These are phyloP conservation scores for Yarrowia deformans DNA, from an alignment of 805 yeast genomes.

Conservation along the genomic window DNA sequence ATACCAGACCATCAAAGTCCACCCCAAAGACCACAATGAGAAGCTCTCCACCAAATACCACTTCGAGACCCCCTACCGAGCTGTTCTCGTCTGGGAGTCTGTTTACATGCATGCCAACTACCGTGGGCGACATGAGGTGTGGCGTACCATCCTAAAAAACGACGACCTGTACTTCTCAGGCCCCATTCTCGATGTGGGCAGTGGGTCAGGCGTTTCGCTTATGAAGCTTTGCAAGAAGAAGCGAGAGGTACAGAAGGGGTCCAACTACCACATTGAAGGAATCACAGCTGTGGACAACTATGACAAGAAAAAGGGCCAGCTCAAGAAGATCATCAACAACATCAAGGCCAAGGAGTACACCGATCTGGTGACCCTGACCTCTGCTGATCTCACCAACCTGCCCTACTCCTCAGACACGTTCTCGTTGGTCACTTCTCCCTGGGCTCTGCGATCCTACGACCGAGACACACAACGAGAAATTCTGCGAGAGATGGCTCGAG, in stretches of 20 bases:
- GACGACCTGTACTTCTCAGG: conserved; percentile 16
- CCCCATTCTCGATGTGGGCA: conserved; percentile 28
- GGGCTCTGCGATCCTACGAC: conserved; percentile 10
- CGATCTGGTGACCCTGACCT: conserved; percentile 26
- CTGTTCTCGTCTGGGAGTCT: conserved; percentile 24
- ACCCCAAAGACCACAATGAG: conserved; percentile 29
- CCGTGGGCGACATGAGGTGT: conserved; percentile 25
- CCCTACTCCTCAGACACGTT: conserved; percentile 27
- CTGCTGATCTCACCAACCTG: conserved; percentile 28
- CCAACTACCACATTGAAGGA: not conserved
- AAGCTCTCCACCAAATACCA: conserved; percentile 36
- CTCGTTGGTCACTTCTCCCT: conserved; percentile 28
- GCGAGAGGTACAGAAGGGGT: conserved; percentile 9
- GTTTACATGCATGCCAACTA: conserved; percentile 34
- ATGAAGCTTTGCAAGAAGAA: conserved; percentile 34
- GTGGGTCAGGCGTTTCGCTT: conserved; percentile 22
- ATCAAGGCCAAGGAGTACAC: conserved; percentile 37
- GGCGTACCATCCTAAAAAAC: conserved; percentile 9
- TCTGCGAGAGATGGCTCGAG: conserved; percentile 36
- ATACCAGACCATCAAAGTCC: conserved; percentile 33
- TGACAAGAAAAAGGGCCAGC: conserved; percentile 27
- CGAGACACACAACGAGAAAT: conserved; percentile 12
- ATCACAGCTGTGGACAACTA: conserved; percentile 32
- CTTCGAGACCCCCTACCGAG: conserved; percentile 30
- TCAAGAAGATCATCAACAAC: conserved; percentile 35